Conservation (phyloP, 23 red algal species). For the Gracilaria caudata region DNA sequence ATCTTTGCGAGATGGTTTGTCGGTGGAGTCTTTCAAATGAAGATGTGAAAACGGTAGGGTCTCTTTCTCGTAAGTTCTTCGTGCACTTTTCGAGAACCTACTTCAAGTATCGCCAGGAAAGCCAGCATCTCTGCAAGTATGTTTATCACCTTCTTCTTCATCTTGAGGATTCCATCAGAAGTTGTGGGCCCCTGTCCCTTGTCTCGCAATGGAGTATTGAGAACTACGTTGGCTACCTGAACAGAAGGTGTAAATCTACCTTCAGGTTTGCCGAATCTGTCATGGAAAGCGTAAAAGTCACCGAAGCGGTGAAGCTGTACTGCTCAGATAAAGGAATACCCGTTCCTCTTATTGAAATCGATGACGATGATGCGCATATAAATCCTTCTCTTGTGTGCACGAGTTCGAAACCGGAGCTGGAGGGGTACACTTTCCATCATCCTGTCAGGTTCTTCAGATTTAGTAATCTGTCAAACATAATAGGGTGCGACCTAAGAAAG, state of each 20-base stretch:
- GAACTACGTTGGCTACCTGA: background rate
- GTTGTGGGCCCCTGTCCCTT: background rate
- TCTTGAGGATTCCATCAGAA: background rate
- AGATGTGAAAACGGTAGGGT: background rate
- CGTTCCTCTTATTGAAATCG: background rate
- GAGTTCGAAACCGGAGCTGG: background rate
- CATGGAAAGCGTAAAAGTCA: background rate
- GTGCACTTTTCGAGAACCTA: background rate
- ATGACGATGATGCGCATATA: background rate
- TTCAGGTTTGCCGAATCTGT: conserved; percentile 18
- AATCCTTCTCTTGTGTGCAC: background rate
- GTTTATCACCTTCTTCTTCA: conserved; percentile 15
- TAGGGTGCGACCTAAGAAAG: background rate
- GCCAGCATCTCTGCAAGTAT: background rate
- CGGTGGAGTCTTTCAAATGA: background rate
- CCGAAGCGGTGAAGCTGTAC: background rate
- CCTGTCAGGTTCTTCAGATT: background rate
- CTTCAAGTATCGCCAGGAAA: background rate
- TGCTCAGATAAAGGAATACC: background rate
- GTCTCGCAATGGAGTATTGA: conserved; percentile 21
- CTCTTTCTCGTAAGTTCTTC: conserved; percentile 12
- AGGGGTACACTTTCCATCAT: background rate
- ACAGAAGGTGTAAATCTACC: conserved; percentile 1
- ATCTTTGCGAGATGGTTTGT: conserved; percentile 20
- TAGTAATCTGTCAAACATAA: background rate